Evolutionary conservation across 2,329 filamentous ascomycete species (phyloP), one percentile per base, ranked within the genome.

Genomic region (Zymoseptoria tritici): DNA sequence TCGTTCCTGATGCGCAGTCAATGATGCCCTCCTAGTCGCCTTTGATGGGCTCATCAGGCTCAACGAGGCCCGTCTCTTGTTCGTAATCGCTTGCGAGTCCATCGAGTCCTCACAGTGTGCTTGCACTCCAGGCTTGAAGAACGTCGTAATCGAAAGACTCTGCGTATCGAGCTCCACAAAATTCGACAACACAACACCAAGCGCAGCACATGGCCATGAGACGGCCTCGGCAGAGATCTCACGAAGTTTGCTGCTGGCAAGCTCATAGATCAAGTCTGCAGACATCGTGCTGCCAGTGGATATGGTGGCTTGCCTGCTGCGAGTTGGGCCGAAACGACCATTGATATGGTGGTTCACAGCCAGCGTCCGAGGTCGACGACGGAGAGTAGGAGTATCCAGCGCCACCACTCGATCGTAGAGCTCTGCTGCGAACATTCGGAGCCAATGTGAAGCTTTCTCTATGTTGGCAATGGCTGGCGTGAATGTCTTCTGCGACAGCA

Each of bases 401-500:
- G 97, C 92, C 0, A 96, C 86, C 52, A 97, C 81, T 50, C 94
- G 85, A 57, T 89, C 87, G 74, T 89, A 94, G 56, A 99, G 95
- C 72, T 99, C 94, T 1, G 91, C 90, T 4, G 83, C 86, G 72
- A 97, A 97, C 57, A 99, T 97, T 9, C 87, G 83, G 46, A 99
- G 79, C 94, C 94, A 99, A 60, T 86, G 86, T 22, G 83, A 79
- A 1, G 87, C 93, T 72, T 96, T 89, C 20, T 94, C 90, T n/a
- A 84, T 77, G 2, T 81, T 87, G 66, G 85, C 89, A 71, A 97
- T 93, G 59, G 82, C 85, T 0, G 94, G 94, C 21, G 90, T 83
- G 70, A 99, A 99, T 0, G 91, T 95, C 72, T 99, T 99, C 20
- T 94, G 92, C 1, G 91, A 97, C 13, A 97, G 80, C 92, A 99